These are phyloP conservation scores for Saccharum officinarum DNA, from an alignment of 176 grass and related monocot species.

Conservation along the genomic window DNA sequence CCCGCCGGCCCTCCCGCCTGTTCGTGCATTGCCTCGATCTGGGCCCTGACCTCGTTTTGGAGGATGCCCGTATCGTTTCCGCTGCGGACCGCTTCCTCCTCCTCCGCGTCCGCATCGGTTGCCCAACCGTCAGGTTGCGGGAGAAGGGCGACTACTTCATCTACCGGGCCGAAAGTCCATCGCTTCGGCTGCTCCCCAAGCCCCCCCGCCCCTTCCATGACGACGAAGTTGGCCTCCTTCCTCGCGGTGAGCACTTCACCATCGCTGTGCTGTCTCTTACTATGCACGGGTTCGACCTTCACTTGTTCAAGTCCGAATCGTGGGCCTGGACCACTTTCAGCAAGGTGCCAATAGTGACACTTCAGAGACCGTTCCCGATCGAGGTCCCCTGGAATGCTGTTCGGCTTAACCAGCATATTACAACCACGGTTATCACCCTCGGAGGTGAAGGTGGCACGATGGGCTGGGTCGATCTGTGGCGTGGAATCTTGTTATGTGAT, in stretches of 20 bases:
- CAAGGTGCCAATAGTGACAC: neutral
- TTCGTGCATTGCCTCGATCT: neutral
- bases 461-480: neutral
- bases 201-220: neutral
- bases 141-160: neutral
- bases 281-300: neutral
- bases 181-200: neutral
- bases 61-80: neutral
- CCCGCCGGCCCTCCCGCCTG: neutral
- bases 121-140: rapidly evolving
- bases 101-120: neutral
- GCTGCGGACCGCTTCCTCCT: neutral
- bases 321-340: neutral
- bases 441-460: neutral
- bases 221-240: no score
- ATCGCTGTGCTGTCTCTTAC: no score
- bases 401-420: neutral
- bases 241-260: no score
- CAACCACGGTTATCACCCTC: neutral
- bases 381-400: neutral
- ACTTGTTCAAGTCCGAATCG: neutral
- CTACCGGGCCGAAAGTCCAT: neutral
- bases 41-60: neutral
- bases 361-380: neutral
- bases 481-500: neutral